Base-by-base conservation (phyloP, 164 flowering plant genomes). In the Litsea cubeba region DNA sequence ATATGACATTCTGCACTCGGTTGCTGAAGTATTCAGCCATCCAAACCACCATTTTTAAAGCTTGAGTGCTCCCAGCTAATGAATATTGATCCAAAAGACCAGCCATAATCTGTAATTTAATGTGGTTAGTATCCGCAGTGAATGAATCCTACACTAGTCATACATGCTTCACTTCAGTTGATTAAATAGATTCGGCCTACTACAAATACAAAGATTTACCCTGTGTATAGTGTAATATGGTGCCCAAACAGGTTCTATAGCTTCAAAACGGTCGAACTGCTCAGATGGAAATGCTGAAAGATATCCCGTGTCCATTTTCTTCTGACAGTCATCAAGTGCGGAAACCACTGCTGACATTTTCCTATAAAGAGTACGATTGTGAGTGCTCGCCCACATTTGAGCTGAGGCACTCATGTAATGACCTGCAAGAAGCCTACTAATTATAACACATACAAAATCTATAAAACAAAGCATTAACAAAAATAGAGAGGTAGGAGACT, bases 151-250 rank as follows among this genome's bases (percentile, higher is more conserved):
- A 40, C 46, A 40, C 10, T 40, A 40, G 46, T 63, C 25, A 63
- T 30, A 32, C 35, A 66, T 65, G 68, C 14, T 65, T n/a, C n/a
- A n/a, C n/a, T n/a, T 3, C 60, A 54, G 20, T 20, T 17, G 20
- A 15, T 32, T 17, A 66, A 66, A 66, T 25, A 32, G 12, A 66
- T 17, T 58, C 32, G 54, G 70, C 32, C 50, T 50, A 62, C 54
- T 28, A 68, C 18, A 20, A 70, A 1, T 26, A 66, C 12, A 15
- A 50, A 22, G 40, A 5, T 50, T 11, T 81, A 93, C 98, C 97
- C 93, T 95, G 89, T 95, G 99, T 78, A 95, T 92, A 28, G 99
- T 93, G 81, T 93, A 95, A 69, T 93, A 93, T n/a, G 99, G 98
- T 74, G 99, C 99, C 99, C 97, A 92, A 1, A 93, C 95, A 23